Base-by-base conservation (phyloP, 2,329 filamentous ascomycete species). In the Colletotrichum endophyticum region DNA sequence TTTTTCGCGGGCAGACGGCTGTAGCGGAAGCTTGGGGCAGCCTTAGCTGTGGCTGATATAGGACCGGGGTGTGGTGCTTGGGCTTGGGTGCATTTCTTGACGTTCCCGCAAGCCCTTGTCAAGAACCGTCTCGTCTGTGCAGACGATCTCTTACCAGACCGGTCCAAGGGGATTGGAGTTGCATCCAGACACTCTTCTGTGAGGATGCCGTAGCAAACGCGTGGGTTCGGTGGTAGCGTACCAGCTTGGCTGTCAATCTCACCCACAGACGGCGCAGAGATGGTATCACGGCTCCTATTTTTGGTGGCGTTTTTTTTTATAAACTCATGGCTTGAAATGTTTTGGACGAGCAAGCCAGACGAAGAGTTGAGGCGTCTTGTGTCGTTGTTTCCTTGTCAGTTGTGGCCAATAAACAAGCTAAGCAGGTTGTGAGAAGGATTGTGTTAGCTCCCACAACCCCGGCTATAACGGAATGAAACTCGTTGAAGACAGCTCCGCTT, bases 41-140 rank as follows among this genome's bases (percentile, higher is more conserved):
- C 64, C 59, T 76, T 73, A 70, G 15, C 34, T 39, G 70, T 49
- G 73, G 59, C 73, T 73, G 70, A 70, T 76, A 76, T 76, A 73
- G 73, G 69, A 36, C 70, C 66, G 70, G 73, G 73, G 28, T 73
- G 30, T 64, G 22, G 25, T 59, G 70, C 39, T n/a, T n/a, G 39
- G 19, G 39, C 59, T 64, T 66, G 32, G 59, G 64, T 73, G 70
- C 56, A 69, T 16, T 27, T 66, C 59, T 69, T 73, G 73, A 76
- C 57, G 73, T 69, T 76, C 73, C 73, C 73, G 70, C 57, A 15
- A 66, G 44, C 61, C 69, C 69, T 69, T 67, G 73, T 67, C 70
- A 44, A 34, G 69, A 66, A 67, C 59, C 36, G 59, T 63, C 63
- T 69, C 64, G 73, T 73, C 73, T 76, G 70, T 76, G 73, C 73